Conservation (phyloP, 208 protist genomes). For the Porcisia deanei region DNA sequence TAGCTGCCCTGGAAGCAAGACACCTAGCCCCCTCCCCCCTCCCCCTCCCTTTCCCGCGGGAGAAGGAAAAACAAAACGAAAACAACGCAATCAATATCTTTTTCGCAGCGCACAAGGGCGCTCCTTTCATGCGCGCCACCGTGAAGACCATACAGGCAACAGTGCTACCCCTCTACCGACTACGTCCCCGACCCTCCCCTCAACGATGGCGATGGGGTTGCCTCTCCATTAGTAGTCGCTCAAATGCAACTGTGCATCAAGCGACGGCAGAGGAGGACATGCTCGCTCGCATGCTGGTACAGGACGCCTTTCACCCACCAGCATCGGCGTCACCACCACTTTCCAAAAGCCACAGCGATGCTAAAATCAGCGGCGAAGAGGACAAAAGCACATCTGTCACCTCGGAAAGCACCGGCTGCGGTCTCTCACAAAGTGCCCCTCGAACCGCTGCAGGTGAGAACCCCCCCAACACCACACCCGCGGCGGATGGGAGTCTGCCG, state of each 20-base stretch:
- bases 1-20: neutral
- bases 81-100: neutral
- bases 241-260: neutral
- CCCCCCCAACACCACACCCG: no score
- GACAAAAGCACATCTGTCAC: neutral
- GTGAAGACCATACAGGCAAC: neutral
- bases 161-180: neutral
- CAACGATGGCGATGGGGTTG: neutral
- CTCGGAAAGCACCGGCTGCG: neutral
- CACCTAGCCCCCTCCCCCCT: neutral
- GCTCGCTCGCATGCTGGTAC: slow-evolving; percentile 9
- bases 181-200: neutral
- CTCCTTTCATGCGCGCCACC: neutral
- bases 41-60: no score
- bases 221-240: neutral
- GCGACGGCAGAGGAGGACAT: neutral
- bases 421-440: neutral
- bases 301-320: neutral
- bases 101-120: neutral
- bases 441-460: neutral
- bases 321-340: neutral
- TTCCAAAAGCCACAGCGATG: neutral
- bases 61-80: neutral
- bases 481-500: neutral
- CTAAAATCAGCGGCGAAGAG: neutral